These are phyloP conservation scores for Pythium insidiosum DNA, from an alignment of 352 stramenopile species.

Conservation along the genomic window DNA sequence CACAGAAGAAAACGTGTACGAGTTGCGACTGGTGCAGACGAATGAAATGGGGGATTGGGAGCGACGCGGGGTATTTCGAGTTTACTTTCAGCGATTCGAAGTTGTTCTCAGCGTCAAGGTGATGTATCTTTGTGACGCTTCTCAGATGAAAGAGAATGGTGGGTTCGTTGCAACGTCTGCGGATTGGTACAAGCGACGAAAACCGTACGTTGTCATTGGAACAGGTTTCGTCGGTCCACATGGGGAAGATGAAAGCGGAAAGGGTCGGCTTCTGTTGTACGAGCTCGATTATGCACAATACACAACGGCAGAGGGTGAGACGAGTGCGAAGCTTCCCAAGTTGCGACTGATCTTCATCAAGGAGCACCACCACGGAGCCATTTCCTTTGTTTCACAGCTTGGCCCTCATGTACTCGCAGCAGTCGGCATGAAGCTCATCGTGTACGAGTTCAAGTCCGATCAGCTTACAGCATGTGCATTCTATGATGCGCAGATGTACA, in stretches of 20 bases:
- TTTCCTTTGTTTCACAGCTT: slow-evolving; percentile 68
- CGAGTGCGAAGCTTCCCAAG: slow-evolving; percentile 76
- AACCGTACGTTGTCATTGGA: slow-evolving; percentile 74
- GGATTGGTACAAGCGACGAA: slow-evolving; percentile 75
- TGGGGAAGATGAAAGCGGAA: slow-evolving; percentile 82
- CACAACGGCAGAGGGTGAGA: slow-evolving; percentile 56
- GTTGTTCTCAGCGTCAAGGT: slow-evolving; percentile 79
- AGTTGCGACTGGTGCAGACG: slow-evolving; percentile 72
- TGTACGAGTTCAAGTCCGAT: slow-evolving; percentile 87
- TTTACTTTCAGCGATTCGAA: slow-evolving; percentile 81
- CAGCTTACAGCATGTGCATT: slow-evolving; percentile 82
- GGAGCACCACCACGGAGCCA: slow-evolving; percentile 76
- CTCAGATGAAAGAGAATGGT: slow-evolving; percentile 67
- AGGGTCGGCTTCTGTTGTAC: slow-evolving; percentile 76
- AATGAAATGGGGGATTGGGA: slow-evolving; percentile 79
- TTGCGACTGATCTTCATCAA: slow-evolving; percentile 80
- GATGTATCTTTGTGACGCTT: slow-evolving; percentile 84
- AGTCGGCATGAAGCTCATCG: slow-evolving; percentile 83
- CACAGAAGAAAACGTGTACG: slow-evolving; percentile 77
- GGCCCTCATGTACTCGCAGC: slow-evolving; percentile 78
- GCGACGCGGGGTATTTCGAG: slow-evolving; percentile 60
- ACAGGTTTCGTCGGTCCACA: slow-evolving; percentile 78
- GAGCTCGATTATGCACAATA: slow-evolving; percentile 87
- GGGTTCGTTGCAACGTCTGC: slow-evolving; percentile 44
- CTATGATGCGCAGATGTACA: slow-evolving; percentile 85